Conservation (phyloP, 2,329 filamentous ascomycete genomes). For the Phoma sp. region DNA sequence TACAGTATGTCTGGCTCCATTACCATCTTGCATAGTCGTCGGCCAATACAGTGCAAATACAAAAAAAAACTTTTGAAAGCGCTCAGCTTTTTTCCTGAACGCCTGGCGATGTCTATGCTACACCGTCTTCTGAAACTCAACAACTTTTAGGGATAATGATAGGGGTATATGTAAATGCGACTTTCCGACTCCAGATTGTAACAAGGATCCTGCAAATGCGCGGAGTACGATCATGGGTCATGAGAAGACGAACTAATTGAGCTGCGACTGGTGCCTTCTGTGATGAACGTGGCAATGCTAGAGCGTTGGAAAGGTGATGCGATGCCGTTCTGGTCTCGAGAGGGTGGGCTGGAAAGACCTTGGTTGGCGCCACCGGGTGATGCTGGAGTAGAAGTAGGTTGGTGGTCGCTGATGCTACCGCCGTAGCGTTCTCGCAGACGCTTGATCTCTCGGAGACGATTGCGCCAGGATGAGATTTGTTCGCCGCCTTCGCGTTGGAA, state of each 20-base stretch:
- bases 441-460: slow-evolving; percentile 83
- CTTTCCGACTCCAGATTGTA: slow-evolving; percentile 6
- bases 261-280: slow-evolving; percentile 46
- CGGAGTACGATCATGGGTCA: slow-evolving; percentile 20
- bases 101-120: slow-evolving; percentile 10
- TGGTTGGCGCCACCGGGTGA: slow-evolving; percentile 26
- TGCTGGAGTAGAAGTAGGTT: slow-evolving; percentile 25
- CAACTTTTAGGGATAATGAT: slow-evolving; percentile 17
- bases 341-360: slow-evolving; percentile 35
- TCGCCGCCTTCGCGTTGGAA: slow-evolving; percentile 76
- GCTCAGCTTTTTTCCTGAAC: slow-evolving; percentile 2
- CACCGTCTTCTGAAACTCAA: neutral
- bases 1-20: neutral
- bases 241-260: slow-evolving; percentile 45
- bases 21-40: neutral
- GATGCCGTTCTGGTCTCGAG: slow-evolving; percentile 35
- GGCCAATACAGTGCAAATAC: neutral
- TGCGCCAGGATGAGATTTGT: slow-evolving; percentile 88
- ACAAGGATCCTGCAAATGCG: slow-evolving; percentile 3
- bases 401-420: slow-evolving; percentile 16
- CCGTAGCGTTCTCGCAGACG: slow-evolving; percentile 70
- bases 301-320: slow-evolving; percentile 41
- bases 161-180: slow-evolving; percentile 18
- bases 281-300: slow-evolving; percentile 45
- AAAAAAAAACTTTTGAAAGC: slow-evolving; percentile 9